A percentile compares a stretch with the other conserved stretches of the same genome.
Evolutionary conservation across 2,329 filamentous ascomycete species (phyloP).

Genomic region (Gliomastix tumulicola): DNA sequence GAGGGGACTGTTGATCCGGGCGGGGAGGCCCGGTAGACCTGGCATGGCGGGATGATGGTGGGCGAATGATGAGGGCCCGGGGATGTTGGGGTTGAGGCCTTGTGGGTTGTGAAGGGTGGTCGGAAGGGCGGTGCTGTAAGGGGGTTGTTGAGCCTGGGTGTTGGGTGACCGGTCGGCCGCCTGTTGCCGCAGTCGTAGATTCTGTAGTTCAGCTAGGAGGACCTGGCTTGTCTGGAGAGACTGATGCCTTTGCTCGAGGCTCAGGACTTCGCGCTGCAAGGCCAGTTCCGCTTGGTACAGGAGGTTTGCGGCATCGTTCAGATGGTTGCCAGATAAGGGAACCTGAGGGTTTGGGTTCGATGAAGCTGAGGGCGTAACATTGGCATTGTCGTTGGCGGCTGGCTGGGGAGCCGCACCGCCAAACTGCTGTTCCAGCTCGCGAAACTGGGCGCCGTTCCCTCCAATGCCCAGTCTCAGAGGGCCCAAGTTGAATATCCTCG

Average conservation of each 20-base stretch:
- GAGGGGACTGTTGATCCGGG: slow-evolving; percentile 30
- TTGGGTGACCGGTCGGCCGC: too few species aligned
- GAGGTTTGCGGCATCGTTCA: slow-evolving; percentile 48
- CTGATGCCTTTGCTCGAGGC: slow-evolving; percentile 55
- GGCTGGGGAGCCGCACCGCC: slow-evolving; percentile 21
- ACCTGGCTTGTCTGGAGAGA: slow-evolving; percentile 63
- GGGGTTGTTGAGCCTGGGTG: too few species aligned
- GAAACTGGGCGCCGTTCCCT: slow-evolving; percentile 60
- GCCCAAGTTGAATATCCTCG: slow-evolving; percentile 64
- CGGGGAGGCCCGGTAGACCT: slow-evolving; percentile 15
- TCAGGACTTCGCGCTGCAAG: slow-evolving; percentile 59
- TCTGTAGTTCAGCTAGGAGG: slow-evolving; percentile 59
- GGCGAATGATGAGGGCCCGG: not conserved
- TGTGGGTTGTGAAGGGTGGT: too few species aligned
- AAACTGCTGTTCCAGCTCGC: slow-evolving; percentile 60
- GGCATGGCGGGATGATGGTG: slow-evolving; percentile 8
- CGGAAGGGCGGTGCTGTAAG: too few species aligned
- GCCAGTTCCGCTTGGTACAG: slow-evolving; percentile 62
- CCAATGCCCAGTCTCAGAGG: slow-evolving; percentile 71
- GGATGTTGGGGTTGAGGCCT: too few species aligned
- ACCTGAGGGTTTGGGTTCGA: not conserved
- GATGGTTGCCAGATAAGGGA: slow-evolving; percentile 19
- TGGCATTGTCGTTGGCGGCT: slow-evolving; percentile 9
- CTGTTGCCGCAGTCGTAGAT: slow-evolving; percentile 51
- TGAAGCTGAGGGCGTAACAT: slow-evolving; percentile 8